These are phyloP conservation scores for Trypanosomatidae sp. DNA, from an alignment of 208 protist genomes.

Conservation along the genomic window DNA sequence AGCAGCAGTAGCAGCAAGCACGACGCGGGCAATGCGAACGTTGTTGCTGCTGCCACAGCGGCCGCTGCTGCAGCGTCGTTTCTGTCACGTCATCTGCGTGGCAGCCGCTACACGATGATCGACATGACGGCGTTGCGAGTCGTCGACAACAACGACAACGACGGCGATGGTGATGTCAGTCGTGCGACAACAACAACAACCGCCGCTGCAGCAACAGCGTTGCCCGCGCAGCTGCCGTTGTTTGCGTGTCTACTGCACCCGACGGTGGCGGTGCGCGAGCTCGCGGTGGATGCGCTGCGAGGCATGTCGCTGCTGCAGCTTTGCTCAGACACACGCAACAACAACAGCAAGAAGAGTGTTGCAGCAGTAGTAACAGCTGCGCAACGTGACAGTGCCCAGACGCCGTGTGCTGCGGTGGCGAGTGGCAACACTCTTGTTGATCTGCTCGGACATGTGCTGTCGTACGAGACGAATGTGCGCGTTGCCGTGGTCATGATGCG, in stretches of 20 bases:
- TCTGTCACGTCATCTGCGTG: no score
- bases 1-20: no score
- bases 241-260: slow-evolving; percentile 75
- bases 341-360: background rate
- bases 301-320: slow-evolving; percentile 35
- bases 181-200: no score
- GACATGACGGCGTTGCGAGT: slow-evolving; percentile 14
- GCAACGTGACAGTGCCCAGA: slow-evolving; percentile 3
- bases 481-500: slow-evolving; percentile 13
- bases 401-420: no score
- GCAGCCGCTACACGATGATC: slow-evolving; percentile 60
- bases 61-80: no score
- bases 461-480: slow-evolving; percentile 13
- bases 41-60: no score
- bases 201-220: slow-evolving; percentile 3
- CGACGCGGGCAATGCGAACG: no score
- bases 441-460: slow-evolving; percentile 23
- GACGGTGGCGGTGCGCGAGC: slow-evolving; percentile 34
- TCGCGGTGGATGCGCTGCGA: slow-evolving; percentile 28
- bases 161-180: no score
- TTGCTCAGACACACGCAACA: background rate
- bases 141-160: no score
- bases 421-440: no score
- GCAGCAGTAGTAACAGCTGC: slow-evolving; percentile 4
- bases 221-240: slow-evolving; percentile 41